phyloP scores from a whole-genome alignment of 805 yeast species.

The Kodamaea kaohsiungensis region DNA sequence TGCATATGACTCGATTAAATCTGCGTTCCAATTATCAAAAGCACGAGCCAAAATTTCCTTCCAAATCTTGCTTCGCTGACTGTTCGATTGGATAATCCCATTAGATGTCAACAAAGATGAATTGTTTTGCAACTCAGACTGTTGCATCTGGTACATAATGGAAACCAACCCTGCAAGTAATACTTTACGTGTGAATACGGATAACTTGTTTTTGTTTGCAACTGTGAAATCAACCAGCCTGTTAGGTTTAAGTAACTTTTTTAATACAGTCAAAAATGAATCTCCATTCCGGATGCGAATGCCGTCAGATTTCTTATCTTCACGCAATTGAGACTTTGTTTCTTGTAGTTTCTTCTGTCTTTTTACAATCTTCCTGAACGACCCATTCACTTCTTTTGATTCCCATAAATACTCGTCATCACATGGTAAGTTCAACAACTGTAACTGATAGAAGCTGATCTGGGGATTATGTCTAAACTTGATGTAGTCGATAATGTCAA shows the following conservation, averaged over 20 bases:
- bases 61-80: constrained; percentile 54
- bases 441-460: constrained; percentile 39
- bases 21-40: constrained; percentile 66
- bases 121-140: constrained; percentile 63
- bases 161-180: constrained; percentile 67
- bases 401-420: constrained; percentile 44
- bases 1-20: constrained; percentile 32
- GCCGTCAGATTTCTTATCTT: not conserved
- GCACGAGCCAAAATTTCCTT: constrained; percentile 69
- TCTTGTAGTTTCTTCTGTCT: constrained; percentile 33
- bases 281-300: constrained; percentile 17
- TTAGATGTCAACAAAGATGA: constrained; percentile 30
- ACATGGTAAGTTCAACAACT: constrained; percentile 42
- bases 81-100: constrained; percentile 14
- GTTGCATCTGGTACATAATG: constrained; percentile 71
- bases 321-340: not conserved
- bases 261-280: constrained; percentile 56
- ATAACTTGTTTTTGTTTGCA: constrained; percentile 12
- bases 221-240: constrained; percentile 23
- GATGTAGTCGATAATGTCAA: constrained; percentile 77
- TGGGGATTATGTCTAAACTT: constrained; percentile 71
- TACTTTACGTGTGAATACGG: constrained; percentile 64
- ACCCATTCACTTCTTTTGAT: constrained; percentile 37
- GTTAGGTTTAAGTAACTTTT: constrained; percentile 55
- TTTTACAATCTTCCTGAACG: constrained; percentile 39